phyloP scores from a whole-genome alignment of 371 early-diverging fungal genomes.

The Syncephalastrum racemosum region DNA sequence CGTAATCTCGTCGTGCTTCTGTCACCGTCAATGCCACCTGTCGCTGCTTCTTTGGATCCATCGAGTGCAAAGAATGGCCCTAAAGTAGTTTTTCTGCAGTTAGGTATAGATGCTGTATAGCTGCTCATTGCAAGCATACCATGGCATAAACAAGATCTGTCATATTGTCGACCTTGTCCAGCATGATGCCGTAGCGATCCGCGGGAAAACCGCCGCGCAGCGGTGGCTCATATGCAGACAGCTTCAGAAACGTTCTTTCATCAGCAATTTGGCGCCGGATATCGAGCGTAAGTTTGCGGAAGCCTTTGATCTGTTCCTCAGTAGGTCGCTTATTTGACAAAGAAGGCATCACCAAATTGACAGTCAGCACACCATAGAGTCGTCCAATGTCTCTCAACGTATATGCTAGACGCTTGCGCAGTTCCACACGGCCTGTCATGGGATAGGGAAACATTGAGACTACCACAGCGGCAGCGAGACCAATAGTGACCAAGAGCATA shows the following conservation, averaged over 20 bases:
- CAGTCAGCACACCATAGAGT: conserved; percentile 34
- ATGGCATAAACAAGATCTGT: conserved; percentile 37
- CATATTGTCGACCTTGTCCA: conserved; percentile 44
- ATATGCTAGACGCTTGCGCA: conserved; percentile 40
- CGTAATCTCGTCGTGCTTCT: conserved; percentile 41
- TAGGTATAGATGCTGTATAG: not conserved
- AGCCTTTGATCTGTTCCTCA: conserved; percentile 20
- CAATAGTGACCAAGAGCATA: conserved; percentile 36
- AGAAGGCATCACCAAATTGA: conserved; percentile 8
- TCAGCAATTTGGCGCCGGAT: conserved; percentile 40
- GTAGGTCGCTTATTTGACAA: not conserved
- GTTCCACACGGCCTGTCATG: conserved; percentile 39
- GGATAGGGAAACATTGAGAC: conserved; percentile 38
- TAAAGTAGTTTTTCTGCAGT: not conserved
- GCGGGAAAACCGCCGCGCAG: conserved; percentile 40
- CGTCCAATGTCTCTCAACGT: conserved; percentile 41
- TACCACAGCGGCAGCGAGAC: conserved; percentile 36
- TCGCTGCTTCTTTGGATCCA: conserved; percentile 21
- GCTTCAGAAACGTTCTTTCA: conserved; percentile 28
- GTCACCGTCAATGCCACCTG: conserved; percentile 24
- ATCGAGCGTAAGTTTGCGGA: conserved; percentile 27
- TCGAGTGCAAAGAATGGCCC: conserved; percentile 1
- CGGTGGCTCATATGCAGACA: conserved; percentile 39
- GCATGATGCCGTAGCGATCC: conserved; percentile 22
- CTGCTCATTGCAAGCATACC: conserved; percentile 15